Percentiles rank a stretch among this genome's conserved stretches.
Evolutionary conservation across 2,329 filamentous ascomycete genomes (phyloP).

Genomic region (Botrytis sinoallii): DNA sequence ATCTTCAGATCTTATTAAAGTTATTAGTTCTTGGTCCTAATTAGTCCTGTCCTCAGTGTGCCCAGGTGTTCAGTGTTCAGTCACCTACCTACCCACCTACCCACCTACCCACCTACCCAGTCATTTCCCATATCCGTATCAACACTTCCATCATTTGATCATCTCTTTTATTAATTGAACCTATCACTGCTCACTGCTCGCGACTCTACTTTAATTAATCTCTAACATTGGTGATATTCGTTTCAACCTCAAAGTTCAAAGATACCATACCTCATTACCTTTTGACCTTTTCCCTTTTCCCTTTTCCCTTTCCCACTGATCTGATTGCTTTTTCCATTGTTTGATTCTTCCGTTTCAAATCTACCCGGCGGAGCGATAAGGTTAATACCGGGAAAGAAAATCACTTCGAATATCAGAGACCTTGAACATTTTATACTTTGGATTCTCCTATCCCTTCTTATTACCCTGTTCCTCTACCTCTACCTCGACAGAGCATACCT

Average conservation of each 20-base stretch:
- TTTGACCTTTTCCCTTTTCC: too few species aligned
- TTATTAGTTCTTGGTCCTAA: too few species aligned
- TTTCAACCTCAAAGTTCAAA: neutral
- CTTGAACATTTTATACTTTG: neutral
- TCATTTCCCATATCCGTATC: neutral
- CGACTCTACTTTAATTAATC: neutral
- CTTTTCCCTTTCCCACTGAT: neutral
- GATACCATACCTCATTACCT: neutral
- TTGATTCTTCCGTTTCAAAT: neutral
- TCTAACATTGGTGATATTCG: neutral
- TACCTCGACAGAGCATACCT: neutral
- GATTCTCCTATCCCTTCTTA: neutral
- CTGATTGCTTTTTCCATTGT: neutral
- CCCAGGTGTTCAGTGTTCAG: too few species aligned
- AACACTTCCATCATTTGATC: neutral
- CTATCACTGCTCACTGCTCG: neutral
- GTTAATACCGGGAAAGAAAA: neutral
- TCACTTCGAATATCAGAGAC: neutral
- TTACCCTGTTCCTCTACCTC: neutral
- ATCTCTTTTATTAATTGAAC: neutral
- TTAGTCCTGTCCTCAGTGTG: too few species aligned
- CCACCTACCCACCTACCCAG: neutral
- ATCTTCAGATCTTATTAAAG: neutral
- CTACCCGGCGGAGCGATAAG: neutral
- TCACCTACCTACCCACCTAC: too few species aligned